These are phyloP conservation scores for Corchorus olitorius DNA, from an alignment of 345 rosid genomes.

Conservation along the genomic window DNA sequence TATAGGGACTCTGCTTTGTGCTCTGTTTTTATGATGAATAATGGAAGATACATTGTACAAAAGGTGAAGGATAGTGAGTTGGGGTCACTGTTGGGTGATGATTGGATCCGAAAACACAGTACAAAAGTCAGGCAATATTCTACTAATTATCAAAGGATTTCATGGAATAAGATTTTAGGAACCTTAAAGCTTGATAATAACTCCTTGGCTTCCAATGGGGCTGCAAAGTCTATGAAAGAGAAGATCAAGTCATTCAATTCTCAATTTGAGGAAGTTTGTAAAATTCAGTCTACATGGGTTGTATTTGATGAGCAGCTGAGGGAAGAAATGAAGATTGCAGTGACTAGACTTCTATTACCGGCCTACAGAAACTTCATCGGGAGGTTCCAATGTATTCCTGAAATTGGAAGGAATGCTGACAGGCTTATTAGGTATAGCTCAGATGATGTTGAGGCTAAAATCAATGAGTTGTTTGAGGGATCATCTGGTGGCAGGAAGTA, in stretches of 20 bases:
- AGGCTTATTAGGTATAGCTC: constrained; percentile 43
- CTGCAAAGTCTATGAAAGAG: constrained; percentile 54
- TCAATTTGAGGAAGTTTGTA: constrained; percentile 56
- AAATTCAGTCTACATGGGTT: constrained; percentile 56
- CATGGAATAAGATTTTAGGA: constrained; percentile 71
- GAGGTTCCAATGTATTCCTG: constrained; percentile 57
- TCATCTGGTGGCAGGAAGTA: constrained; percentile 55
- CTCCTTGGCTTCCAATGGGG: constrained; percentile 39
- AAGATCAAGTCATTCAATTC: constrained; percentile 61
- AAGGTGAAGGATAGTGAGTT: constrained; percentile 80
- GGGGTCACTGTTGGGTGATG: constrained; percentile 74
- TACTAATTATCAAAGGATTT: constrained; percentile 58
- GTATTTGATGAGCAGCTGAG: constrained; percentile 70
- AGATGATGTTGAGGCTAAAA: constrained; percentile 58
- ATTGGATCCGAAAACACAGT: constrained; percentile 79
- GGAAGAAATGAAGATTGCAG: constrained; percentile 55
- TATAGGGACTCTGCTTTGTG: constrained; percentile 67
- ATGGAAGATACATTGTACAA: constrained; percentile 78
- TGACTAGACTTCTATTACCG: constrained; percentile 52
- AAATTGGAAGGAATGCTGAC: constrained; percentile 53
- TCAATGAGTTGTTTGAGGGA: constrained; percentile 63
- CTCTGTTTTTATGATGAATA: constrained; percentile 81
- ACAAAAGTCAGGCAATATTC: constrained; percentile 70
- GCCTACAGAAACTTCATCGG: constrained; percentile 59
- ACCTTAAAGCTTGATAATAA: constrained; percentile 52